Base-by-base conservation (phyloP, 106 monocot species). In the Apostasia ramifera region DNA sequence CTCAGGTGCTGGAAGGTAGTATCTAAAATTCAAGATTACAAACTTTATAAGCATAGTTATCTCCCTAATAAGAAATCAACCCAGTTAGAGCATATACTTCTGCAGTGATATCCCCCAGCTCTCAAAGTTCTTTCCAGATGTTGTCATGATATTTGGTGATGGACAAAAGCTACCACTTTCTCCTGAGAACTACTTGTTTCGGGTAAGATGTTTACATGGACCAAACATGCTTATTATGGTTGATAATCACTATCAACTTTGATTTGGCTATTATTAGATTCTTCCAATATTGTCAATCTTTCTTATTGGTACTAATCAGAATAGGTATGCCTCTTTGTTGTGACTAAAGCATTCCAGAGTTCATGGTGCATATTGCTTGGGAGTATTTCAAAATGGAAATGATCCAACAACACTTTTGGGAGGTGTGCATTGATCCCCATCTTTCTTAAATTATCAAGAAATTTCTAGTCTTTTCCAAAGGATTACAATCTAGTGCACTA, bases 131-230 rank as follows among this genome's bases (percentile, higher is more conserved):
- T 98, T 98, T 69, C 97, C 97, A 5, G 79, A 85, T 55, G 97
- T 98, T 66, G 89, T 87, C 40, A 87, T 98, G 86, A 87, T 92
- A 47, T 98, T 98, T 82, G 85, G 79, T 66, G 81, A 98, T 79
- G 87, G 87, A 46, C 86, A 92, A 55, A 87, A 83, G 71, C 66
- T 98, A 38, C 68, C 70, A 74, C 79, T 98, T 63, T 83, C 89
- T 71, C 97, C 92, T 50, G 97, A 98, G 81, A 98, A 98, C 52
- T 98, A 98, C 81, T 81, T 98, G 71, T 98, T 92, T 71, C 80
- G 81, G 92, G 95, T 97, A 86, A 71, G 71, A 61, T 69, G 38
- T 44, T 6, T 65, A 48, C 8, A 48, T 65, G 46, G 11, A 38
- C 4, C 14, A 12, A 4, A 2, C 26, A 55, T 46, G 8, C 50